Evolutionary conservation across 108 stramenopile species (phyloP).

Genomic region (Skeletonema potamos): DNA sequence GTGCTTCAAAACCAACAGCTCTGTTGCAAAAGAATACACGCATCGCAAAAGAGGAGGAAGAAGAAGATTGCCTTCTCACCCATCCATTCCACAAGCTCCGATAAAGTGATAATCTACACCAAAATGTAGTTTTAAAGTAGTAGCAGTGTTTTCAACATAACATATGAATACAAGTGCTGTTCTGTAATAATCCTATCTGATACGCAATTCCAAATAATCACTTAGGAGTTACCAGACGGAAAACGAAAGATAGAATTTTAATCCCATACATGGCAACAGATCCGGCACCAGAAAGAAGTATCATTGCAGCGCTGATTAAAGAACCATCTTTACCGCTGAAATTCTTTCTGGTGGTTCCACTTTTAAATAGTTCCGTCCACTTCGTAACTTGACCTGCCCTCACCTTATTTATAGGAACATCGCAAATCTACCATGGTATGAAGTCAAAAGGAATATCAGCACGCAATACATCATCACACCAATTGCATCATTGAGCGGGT

Average conservation of each 20-base stretch:
- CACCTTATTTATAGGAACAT: slow-evolving; percentile 49
- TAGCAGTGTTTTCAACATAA: too few relatives aligned
- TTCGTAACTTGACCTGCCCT: slow-evolving; percentile 64
- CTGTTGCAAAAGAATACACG: too few relatives aligned
- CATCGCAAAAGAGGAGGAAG: too few relatives aligned
- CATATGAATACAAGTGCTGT: too few relatives aligned
- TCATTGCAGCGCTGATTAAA: slow-evolving; percentile 47
- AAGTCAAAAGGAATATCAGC: neutral
- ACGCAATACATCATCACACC: neutral
- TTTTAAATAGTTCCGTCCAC: slow-evolving; percentile 51
- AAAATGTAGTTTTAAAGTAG: too few relatives aligned
- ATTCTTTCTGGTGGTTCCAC: slow-evolving; percentile 39
- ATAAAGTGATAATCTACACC: too few relatives aligned
- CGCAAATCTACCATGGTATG: slow-evolving; percentile 7
- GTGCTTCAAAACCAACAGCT: too few relatives aligned
- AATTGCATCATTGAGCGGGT: neutral
- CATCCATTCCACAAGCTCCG: too few relatives aligned
- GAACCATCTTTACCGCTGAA: slow-evolving; percentile 47
- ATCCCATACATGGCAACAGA: slow-evolving; percentile 53
- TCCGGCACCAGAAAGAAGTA: slow-evolving; percentile 57
- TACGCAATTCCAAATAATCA: too few relatives aligned
- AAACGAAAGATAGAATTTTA: slow-evolving; percentile 29
- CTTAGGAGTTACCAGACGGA: neutral
- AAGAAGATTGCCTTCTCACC: too few relatives aligned
- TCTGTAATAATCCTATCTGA: too few relatives aligned